A percentile compares a stretch with the other conserved stretches of the same genome.
phyloP scores from a whole-genome alignment of 2,329 filamentous ascomycete genomes.

The Cordyceps cicadae region DNA sequence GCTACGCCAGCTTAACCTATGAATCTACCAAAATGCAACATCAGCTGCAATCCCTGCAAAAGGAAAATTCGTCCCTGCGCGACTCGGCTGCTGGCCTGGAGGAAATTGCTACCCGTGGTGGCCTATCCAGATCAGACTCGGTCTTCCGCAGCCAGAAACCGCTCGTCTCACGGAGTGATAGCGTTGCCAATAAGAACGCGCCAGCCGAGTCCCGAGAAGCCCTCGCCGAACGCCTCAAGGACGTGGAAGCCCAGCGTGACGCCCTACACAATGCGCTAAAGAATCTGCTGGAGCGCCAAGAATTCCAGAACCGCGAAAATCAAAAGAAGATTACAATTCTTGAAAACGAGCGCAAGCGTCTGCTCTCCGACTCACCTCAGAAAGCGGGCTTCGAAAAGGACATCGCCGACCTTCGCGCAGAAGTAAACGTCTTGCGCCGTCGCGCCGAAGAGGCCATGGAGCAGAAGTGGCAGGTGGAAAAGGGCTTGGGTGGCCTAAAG shows the following conservation, averaged over 20 bases:
- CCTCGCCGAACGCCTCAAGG: constrained; percentile 73
- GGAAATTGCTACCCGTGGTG: constrained; percentile 27
- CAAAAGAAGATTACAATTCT: constrained; percentile 70
- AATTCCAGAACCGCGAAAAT: constrained; percentile 75
- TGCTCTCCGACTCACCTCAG: constrained; percentile 59
- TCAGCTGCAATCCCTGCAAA: constrained; percentile 64
- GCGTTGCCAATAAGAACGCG: constrained; percentile 31
- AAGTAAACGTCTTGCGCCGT: constrained; percentile 75
- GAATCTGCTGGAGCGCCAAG: constrained; percentile 76
- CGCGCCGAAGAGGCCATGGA: constrained; percentile 90
- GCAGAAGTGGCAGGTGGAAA: constrained; percentile 94
- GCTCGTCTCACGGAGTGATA: constrained; percentile 52
- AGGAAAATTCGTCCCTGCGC: constrained; percentile 55
- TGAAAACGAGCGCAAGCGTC: constrained; percentile 69
- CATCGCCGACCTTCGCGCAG: constrained; percentile 68
- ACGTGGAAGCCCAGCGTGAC: constrained; percentile 88
- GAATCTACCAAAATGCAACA: constrained; percentile 82
- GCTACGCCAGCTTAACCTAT: constrained; percentile 65
- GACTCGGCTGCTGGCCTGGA: constrained; percentile 23
- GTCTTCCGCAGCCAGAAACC: constrained; percentile 36
- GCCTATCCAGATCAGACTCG: constrained; percentile 59
- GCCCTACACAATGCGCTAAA: constrained; percentile 82
- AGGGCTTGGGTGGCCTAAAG: constrained; percentile 77
- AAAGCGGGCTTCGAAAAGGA: constrained; percentile 78
- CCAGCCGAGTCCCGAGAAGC: constrained; percentile 55